Conservation (phyloP, 345 rosid genomes). For the Geranium rotundifolium region DNA sequence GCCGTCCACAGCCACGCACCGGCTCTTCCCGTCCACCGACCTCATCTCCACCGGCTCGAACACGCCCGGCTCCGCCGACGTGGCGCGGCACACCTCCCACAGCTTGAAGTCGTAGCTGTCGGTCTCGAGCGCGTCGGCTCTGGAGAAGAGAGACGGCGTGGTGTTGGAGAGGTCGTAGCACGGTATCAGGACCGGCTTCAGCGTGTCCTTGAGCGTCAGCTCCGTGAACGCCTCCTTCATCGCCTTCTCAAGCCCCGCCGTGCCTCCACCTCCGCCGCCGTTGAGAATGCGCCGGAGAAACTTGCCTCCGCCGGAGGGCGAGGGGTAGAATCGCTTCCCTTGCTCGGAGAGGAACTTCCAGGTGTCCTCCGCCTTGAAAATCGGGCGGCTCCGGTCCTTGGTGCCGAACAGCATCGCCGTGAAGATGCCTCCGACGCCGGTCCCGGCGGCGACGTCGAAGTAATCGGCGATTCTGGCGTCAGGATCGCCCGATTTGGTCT, state of each 20-base stretch:
- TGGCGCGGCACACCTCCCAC: constrained; percentile 21
- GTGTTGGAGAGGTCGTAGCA: constrained; percentile 16
- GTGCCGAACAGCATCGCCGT: constrained; percentile 84
- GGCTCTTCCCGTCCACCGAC: constrained; percentile 15
- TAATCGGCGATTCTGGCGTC: constrained; percentile 77
- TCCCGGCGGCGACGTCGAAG: constrained; percentile 83
- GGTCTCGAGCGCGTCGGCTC: constrained; percentile 15
- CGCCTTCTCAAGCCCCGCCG: constrained; percentile 8
- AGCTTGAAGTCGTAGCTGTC: constrained; percentile 16
- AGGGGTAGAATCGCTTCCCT: constrained; percentile 40
- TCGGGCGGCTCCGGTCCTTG: constrained; percentile 53
- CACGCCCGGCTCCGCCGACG: constrained; percentile 13
- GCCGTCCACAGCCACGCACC: constrained; percentile 17
- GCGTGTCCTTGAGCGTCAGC: constrained; percentile 19
- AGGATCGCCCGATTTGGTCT: constrained; percentile 71
- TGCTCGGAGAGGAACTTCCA: constrained; percentile 72
- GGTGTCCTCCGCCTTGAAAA: constrained; percentile 66
- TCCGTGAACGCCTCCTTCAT: constrained; percentile 12
- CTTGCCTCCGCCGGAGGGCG: constrained; percentile 15
- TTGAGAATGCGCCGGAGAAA: constrained; percentile 40
- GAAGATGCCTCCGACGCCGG: constrained; percentile 79
- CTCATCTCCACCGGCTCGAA: constrained; percentile 9
- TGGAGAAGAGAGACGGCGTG: constrained; percentile 18
- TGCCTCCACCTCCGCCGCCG: constrained; percentile 9
- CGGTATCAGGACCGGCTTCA: constrained; percentile 16